Percentiles rank a stretch among this genome's conserved stretches.
Conservation (phyloP, 768 basidiomycete species). For the Naematelia aurantialba region DNA sequence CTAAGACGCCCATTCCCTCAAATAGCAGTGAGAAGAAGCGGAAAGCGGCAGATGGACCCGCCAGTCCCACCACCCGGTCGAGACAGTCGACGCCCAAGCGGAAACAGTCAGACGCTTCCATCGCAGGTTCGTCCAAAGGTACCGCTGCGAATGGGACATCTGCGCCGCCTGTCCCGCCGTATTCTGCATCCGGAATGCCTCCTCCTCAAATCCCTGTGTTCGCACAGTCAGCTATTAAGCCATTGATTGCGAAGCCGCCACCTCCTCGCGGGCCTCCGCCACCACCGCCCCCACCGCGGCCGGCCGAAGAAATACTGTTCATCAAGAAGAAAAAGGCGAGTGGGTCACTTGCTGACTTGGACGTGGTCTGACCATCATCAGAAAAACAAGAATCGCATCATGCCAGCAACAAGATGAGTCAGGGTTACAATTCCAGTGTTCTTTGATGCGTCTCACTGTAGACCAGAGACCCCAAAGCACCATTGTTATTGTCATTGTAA, state of each 20-base stretch:
- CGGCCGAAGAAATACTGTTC: constrained; percentile 30
- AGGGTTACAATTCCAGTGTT: neutral
- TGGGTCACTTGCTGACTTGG: neutral
- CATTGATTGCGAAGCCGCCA: neutral
- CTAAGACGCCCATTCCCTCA: neutral
- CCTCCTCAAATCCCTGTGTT: neutral
- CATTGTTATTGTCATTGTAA: too few relatives aligned
- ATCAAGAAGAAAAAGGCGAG: constrained; percentile 40
- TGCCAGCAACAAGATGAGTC: neutral
- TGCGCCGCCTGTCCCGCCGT: neutral
- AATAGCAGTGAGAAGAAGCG: neutral
- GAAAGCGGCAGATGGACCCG: neutral
- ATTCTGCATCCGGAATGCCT: neutral
- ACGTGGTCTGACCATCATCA: neutral
- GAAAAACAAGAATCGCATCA: neutral
- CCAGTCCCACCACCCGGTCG: neutral
- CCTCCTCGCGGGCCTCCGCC: constrained; percentile 2
- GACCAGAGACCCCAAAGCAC: too few relatives aligned
- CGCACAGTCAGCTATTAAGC: neutral
- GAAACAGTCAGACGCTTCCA: neutral
- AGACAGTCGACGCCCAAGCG: neutral
- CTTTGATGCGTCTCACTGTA: neutral
- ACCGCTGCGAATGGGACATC: too few relatives aligned
- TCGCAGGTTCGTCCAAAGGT: neutral
- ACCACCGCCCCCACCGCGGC: constrained; percentile 3